phyloP scores from a whole-genome alignment of 306 rosid genomes.

The Trifolium pratense region DNA sequence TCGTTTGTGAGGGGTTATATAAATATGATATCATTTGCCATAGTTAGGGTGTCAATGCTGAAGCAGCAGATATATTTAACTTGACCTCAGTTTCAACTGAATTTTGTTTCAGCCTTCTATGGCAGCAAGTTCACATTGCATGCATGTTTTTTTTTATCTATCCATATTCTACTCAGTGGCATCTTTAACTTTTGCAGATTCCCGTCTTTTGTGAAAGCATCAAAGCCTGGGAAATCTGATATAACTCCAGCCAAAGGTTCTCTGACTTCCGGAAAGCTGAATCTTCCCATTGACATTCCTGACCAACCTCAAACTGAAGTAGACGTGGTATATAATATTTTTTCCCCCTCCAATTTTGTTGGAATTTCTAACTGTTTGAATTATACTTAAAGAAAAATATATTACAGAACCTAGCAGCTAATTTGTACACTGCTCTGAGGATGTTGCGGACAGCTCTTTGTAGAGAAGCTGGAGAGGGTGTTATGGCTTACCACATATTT shows the following conservation, averaged over 20 bases:
- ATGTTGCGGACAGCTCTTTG: too few relatives aligned
- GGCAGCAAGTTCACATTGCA: constrained; percentile 27
- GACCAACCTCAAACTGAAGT: constrained; percentile 59
- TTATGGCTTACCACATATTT: too few relatives aligned
- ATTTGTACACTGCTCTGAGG: too few relatives aligned
- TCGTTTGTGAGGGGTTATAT: neutral
- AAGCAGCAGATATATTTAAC: constrained; percentile 27
- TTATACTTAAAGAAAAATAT: constrained; percentile 21
- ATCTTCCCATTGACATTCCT: constrained; percentile 51
- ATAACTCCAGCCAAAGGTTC: constrained; percentile 70
- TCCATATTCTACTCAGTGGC: constrained; percentile 34
- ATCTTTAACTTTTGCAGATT: constrained; percentile 57
- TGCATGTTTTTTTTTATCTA: constrained; percentile 14
- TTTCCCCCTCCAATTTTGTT: constrained; percentile 20
- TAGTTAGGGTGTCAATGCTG: constrained; percentile 18
- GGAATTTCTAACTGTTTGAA: constrained; percentile 25
- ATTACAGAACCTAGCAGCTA: constrained; percentile 75
- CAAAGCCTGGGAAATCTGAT: constrained; percentile 60
- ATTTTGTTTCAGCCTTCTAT: constrained; percentile 30
- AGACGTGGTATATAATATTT: constrained; percentile 64
- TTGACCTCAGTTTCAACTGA: constrained; percentile 26
- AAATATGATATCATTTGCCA: constrained; percentile 27
- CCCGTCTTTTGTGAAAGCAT: too few relatives aligned
- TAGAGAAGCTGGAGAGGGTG: too few relatives aligned
- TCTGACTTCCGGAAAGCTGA: constrained; percentile 59